These are phyloP conservation scores for Pichia sp. DNA, from an alignment of 1,139 yeast genomes.

Conservation along the genomic window DNA sequence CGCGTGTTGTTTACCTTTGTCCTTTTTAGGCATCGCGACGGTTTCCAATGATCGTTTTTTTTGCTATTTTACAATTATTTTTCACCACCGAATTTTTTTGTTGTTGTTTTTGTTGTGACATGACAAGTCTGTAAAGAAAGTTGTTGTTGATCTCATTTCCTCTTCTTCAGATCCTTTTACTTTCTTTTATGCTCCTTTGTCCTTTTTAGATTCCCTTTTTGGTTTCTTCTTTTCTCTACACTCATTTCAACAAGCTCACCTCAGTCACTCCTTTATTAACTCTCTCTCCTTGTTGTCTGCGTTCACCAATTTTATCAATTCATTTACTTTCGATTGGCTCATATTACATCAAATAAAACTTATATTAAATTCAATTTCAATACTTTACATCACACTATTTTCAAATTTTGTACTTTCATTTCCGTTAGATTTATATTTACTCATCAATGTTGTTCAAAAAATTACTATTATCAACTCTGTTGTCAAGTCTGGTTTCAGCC, in stretches of 20 bases:
- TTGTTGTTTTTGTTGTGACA: neutral
- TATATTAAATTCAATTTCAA: too few relatives aligned
- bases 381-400: too few relatives aligned
- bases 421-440: conserved; percentile 1
- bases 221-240: neutral
- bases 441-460: conserved; percentile 25
- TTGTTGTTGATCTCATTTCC: neutral
- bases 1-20: neutral
- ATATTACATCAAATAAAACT: too few relatives aligned
- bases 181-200: neutral
- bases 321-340: conserved; percentile 1
- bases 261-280: conserved; percentile 25
- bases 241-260: conserved; percentile 19
- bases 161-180: neutral
- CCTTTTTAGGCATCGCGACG: neutral
- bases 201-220: neutral
- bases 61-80: neutral
- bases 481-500: conserved; percentile 29
- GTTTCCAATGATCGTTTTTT: neutral
- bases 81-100: neutral
- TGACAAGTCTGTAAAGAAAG: too few relatives aligned
- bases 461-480: conserved; percentile 20
- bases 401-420: conserved; percentile 1
- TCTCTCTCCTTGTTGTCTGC: conserved; percentile 6
- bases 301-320: conserved; percentile 16